Conservation (phyloP, 768 basidiomycete species). For the Trametes elegans region DNA sequence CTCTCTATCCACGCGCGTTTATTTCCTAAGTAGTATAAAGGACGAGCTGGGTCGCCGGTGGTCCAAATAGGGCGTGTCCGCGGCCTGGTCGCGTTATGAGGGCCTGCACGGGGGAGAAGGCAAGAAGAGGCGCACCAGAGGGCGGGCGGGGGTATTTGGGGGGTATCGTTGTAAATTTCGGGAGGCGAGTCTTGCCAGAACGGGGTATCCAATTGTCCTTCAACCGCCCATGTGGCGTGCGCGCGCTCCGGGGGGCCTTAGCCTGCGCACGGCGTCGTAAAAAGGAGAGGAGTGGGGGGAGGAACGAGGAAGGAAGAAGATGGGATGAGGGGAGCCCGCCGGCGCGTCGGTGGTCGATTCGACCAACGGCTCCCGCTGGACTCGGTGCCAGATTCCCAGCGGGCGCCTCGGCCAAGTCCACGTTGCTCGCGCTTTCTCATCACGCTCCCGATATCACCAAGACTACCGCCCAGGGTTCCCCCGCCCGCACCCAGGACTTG, state of each 20-base stretch:
- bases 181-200: slow-evolving; percentile 14
- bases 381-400: slow-evolving; percentile 11
- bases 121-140: slow-evolving; percentile 11
- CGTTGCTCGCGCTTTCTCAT: slow-evolving; percentile 4
- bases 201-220: slow-evolving; percentile 19
- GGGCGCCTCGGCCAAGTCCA: slow-evolving; percentile 7
- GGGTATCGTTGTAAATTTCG: slow-evolving; percentile 21
- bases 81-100: slow-evolving; percentile 3
- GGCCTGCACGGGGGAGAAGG: slow-evolving; percentile 7
- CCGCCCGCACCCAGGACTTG: neutral
- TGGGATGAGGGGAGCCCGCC: slow-evolving; percentile 2
- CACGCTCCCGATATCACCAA: slow-evolving; percentile 15
- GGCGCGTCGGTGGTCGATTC: slow-evolving; percentile 11
- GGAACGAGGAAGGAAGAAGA: neutral
- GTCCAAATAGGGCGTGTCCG: neutral
- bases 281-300: neutral
- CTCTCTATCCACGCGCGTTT: slow-evolving; percentile 10
- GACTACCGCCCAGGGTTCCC: neutral
- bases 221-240: slow-evolving; percentile 16
- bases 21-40: slow-evolving; percentile 13
- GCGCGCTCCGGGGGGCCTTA: slow-evolving; percentile 15
- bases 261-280: neutral
- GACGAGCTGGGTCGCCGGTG: slow-evolving; percentile 1
- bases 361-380: neutral
- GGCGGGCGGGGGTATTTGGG: slow-evolving; percentile 12